Base-by-base conservation (phyloP, 2,329 filamentous ascomycete genomes). In the Calonectria honghensis region DNA sequence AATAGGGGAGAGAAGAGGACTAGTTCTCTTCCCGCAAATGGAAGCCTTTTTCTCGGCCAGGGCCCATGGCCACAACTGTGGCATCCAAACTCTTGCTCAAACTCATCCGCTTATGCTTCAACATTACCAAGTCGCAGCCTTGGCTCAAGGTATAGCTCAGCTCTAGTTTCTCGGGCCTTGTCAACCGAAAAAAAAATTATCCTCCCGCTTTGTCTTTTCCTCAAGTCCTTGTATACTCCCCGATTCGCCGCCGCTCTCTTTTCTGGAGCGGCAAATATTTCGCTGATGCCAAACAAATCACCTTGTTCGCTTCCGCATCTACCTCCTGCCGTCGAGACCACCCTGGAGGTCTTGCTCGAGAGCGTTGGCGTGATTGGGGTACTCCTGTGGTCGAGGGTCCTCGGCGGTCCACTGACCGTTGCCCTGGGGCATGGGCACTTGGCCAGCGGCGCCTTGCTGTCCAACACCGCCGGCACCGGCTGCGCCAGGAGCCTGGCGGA, bases 351-450 rank as follows among this genome's bases (percentile, higher is more conserved):
- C 91, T 35, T 89, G 90, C 84, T 93, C 91, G 27, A 93, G 85
- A 6, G 88, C 88, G 52, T 86, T 86, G 57, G 85, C 84, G 45
- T 88, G 87, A 61, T 85, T 83, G 37, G 86, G 82, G 78, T 91
- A 92, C 81, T 92, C 91, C 80, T 92, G 90, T 7, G 91, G 91
- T 51, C 91, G 85, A 10, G 91, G 91, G 69, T 92, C 91, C 78
- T 92, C 90, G 20, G 89, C 87, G 9, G 85, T 91, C 91, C 91
- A 93, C 79, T 91, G 88, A 29, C 85, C 82, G 35, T 84, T 85
- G n/a, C 83, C 86, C 54, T 86, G 82, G 0, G 89, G 91, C 81
- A 91, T 89, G 31, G 90, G 90, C 57, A 92, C 88, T 76, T 89
- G 87, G 10, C 85, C 84, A 4, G 86, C 82, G 16, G 76, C 84